Evolutionary conservation across 163 green algal species (phyloP).

Genomic region (Volvox carteri): DNA sequence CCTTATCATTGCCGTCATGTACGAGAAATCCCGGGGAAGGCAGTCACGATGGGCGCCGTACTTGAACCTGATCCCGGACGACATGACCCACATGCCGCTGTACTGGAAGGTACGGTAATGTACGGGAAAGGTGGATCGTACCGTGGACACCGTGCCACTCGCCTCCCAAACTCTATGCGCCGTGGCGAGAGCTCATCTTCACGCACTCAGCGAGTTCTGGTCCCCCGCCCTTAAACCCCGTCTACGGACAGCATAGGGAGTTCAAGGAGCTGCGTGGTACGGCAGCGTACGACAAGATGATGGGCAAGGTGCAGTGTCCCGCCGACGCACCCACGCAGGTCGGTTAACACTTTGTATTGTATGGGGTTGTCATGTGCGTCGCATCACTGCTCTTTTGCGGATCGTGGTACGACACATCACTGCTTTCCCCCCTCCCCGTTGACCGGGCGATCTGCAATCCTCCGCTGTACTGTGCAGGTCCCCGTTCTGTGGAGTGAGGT

Average conservation of each 20-base stretch:
- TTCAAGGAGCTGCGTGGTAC: conserved; percentile 71
- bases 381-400: no score
- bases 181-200: no score
- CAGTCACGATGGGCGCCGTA: conserved; percentile 64
- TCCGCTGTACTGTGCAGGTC: conserved; percentile 20
- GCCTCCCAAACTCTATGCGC: no score
- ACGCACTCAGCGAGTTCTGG: no score
- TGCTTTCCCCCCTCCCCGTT: no score
- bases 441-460: no score
- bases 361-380: no score
- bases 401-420: no score
- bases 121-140: no score
- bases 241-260: conserved; percentile 54
- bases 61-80: conserved; percentile 66
- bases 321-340: conserved; percentile 73
- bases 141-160: no score
- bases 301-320: conserved; percentile 67
- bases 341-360: no score
- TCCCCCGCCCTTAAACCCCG: no score
- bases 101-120: conserved; percentile 64
- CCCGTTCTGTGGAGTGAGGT: conserved; percentile 56
- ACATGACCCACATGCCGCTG: conserved; percentile 70
- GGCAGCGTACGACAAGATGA: conserved; percentile 72
- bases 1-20: conserved; percentile 68
- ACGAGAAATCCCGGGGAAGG: conserved; percentile 44